Evolutionary conservation across 768 basidiomycete genomes (phyloP), one percentile per base, ranked within the genome.

Genomic region (Termitomyces sp.): DNA sequence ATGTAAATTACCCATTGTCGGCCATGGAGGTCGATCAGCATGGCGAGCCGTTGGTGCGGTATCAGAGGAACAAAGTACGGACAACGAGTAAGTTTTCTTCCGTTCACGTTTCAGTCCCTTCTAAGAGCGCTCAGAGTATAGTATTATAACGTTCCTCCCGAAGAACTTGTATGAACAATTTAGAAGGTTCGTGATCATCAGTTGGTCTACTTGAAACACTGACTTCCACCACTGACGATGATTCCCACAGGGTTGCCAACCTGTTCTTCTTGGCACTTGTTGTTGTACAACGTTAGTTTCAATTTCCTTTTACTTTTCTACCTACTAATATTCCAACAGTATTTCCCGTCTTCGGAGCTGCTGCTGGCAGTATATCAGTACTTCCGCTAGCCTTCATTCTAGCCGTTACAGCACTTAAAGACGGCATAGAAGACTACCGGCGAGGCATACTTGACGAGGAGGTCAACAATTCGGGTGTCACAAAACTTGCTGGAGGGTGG

Each of bases 161-260:
- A 94, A 91, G 80, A 97, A 98, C 68, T 71, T 98, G 60, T 91
- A 85, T 60, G 94, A 98, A 70, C 96, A 99, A 66, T 99, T 98
- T 67, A 80, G 91, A 57, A 81, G 95, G 87, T 88, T 57, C 60
- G 82, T 64, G 50, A n/a, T 20, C 33, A 38, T 16, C 18, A 43
- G 16, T 23, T 29, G n/a, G 46, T 47, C 36, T 25, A 29, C 32
- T 18, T 7, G 10, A 25, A 42, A 15, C 42, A 11, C 56, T 55
- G 41, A 59, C 29, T 29, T 29, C 29, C 3, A 29, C 29, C n/a
- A 29, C 9, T 29, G 29, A 29, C 29, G 29, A 9, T 38, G 41
- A 33, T 29, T 39, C 36, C 23, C 39, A 9, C 63, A 89, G 89
- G 36, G 84, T 93, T 47, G 94, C 94, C 54, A 98, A 98, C 70